Percentiles rank a stretch among this genome's conserved stretches.
phyloP scores from a whole-genome alignment of 805 yeast species.

The Cyberlindnera veronae region DNA sequence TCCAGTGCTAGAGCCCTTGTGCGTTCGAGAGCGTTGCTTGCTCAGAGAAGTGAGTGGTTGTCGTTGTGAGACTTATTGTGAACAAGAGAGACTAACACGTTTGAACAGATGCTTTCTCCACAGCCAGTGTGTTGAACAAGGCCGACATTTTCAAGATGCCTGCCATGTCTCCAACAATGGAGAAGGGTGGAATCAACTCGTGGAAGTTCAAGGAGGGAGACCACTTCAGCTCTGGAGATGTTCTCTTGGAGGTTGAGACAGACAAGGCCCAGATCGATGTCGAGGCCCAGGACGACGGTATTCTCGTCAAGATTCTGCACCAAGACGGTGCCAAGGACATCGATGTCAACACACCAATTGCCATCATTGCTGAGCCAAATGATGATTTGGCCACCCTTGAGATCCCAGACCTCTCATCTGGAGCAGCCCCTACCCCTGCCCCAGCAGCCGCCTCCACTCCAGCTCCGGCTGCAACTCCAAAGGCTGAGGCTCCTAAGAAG shows the following conservation, averaged over 20 bases:
- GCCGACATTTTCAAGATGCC: conserved; percentile 78
- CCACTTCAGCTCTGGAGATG: conserved; percentile 76
- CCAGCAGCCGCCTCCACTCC: conserved; percentile 22
- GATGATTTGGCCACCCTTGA: conserved; percentile 72
- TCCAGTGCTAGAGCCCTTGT: not conserved
- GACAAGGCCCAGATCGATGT: conserved; percentile 83
- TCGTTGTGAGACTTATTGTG: not conserved
- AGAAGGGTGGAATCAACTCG: conserved; percentile 84
- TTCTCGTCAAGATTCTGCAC: conserved; percentile 67
- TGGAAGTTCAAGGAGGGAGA: conserved; percentile 88
- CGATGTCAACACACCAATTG: conserved; percentile 87
- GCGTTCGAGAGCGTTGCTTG: not conserved
- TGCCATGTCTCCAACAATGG: conserved; percentile 99
- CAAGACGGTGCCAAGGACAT: conserved; percentile 76
- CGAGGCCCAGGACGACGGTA: conserved; percentile 90
- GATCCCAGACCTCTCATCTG: conserved; percentile 41
- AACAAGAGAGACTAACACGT: conserved; percentile 3
- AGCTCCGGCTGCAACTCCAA: conserved; percentile 15
- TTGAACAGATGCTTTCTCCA: conserved; percentile 22
- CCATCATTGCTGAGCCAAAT: conserved; percentile 80
- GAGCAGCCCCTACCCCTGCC: conserved; percentile 22
- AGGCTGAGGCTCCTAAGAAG: conserved; percentile 8
- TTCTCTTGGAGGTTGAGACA: conserved; percentile 76
- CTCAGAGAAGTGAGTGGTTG: not conserved
- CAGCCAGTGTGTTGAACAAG: conserved; percentile 20